Evolutionary conservation across 495 filamentous ascomycete species (phyloP).

Genomic region (Hyaloscypha variabilis): DNA sequence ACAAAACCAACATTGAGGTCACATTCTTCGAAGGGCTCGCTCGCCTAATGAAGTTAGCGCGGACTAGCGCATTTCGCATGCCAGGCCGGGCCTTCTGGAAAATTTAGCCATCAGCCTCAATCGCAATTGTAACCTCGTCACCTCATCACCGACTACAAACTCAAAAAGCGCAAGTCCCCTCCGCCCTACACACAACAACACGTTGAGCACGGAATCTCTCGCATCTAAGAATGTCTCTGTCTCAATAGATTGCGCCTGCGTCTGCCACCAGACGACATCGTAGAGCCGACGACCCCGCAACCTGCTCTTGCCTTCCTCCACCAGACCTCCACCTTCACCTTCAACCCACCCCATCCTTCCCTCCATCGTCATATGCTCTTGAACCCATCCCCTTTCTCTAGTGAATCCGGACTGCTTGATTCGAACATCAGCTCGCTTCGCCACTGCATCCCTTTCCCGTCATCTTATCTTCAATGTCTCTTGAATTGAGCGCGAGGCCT

Average conservation of each 20-base stretch:
- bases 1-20: background rate
- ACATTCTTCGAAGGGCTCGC: background rate
- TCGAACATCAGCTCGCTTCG: slow-evolving; percentile 4
- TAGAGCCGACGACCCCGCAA: slow-evolving; percentile 7
- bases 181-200: background rate
- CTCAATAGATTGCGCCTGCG: background rate
- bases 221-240: background rate
- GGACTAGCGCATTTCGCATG: background rate
- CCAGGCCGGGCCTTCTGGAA: background rate
- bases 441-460: slow-evolving; percentile 11
- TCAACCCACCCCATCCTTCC: slow-evolving; percentile 6
- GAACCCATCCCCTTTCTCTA: background rate
- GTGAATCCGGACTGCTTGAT: slow-evolving; percentile 6
- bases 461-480: slow-evolving; percentile 16
- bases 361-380: slow-evolving; percentile 2
- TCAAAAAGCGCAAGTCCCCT: background rate
- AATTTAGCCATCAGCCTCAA: background rate
- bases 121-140: background rate
- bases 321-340: slow-evolving; percentile 7
- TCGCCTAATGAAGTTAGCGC: background rate
- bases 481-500: slow-evolving; percentile 31
- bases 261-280: background rate
- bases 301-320: slow-evolving; percentile 3
- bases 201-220: background rate
- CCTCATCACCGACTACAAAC: background rate